Conservation (phyloP, 805 yeast species). For the Ogataea ramenticola region DNA sequence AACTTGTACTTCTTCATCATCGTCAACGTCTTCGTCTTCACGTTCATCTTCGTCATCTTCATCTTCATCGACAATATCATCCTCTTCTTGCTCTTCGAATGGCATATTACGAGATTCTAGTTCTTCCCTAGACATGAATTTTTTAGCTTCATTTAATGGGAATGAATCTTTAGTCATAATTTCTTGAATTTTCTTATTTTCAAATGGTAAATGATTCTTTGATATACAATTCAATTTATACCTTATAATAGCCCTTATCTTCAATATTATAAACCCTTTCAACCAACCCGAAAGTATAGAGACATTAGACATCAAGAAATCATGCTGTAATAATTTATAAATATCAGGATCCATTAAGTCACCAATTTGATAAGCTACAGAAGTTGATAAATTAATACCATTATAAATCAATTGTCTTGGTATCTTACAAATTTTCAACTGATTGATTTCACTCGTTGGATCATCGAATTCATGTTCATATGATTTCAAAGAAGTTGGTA, state of each 20-base stretch:
- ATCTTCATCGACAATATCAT: slow-evolving; percentile 26
- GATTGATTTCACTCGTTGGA: slow-evolving; percentile 14
- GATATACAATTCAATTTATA: slow-evolving; percentile 62
- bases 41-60: slow-evolving; percentile 18
- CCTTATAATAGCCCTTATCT: slow-evolving; percentile 61
- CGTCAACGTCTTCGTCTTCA: slow-evolving; percentile 9
- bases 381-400: slow-evolving; percentile 61
- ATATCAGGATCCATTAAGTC: slow-evolving; percentile 68
- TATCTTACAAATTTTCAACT: slow-evolving; percentile 16
- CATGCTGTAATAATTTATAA: slow-evolving; percentile 30
- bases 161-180: slow-evolving; percentile 31
- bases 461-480: slow-evolving; percentile 14
- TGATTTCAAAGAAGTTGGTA: slow-evolving; percentile 19
- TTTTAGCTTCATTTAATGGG: slow-evolving; percentile 20
- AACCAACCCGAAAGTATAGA: slow-evolving; percentile 80
- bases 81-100: slow-evolving; percentile 21
- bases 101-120: background rate
- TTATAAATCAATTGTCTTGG: slow-evolving; percentile 56
- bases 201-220: slow-evolving; percentile 37
- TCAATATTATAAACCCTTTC: slow-evolving; percentile 49
- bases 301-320: slow-evolving; percentile 33
- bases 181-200: slow-evolving; percentile 32
- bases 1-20: slow-evolving; percentile 16
- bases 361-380: slow-evolving; percentile 72
- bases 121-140: slow-evolving; percentile 11